Evolutionary conservation across 768 basidiomycete species (phyloP), one percentile per base, ranked within the genome.

Genomic region (Suillus variegatus): DNA sequence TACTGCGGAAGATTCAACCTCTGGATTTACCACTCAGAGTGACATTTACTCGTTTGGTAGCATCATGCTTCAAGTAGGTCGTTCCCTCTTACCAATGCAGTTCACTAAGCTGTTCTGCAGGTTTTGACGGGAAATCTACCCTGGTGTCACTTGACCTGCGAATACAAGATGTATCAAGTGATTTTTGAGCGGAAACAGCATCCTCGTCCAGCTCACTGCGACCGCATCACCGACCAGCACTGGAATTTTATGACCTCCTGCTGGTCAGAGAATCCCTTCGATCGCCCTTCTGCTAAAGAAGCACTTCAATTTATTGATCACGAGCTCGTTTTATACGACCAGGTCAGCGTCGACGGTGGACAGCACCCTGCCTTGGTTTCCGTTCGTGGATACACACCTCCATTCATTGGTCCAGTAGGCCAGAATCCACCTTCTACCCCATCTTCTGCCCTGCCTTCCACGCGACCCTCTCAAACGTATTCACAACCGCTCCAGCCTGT

Each of bases 31-130:
- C 1, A 25, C 47, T 49, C 69, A 18, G 25, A 80, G 74, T 62
- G 83, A 84, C 70, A 78, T 83, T 13, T 84, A 77, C 6, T 82
- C 82, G 0, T 81, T 80, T 65, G 81, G 81, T 6, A 78, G 80
- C 66, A 76, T 82, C 22, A 68, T 70, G 40, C 41, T 62, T 8
- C 65, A 65, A 61, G 65, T 54, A 79, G 16, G 41, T 57, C 5
- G 22, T 22, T 49, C 22, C 6, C 6, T 49, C 12, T 25, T 49
- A 5, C 0, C 32, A 32, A 13, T 13, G 47, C 13, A 49, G 13
- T 22, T 14, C 6, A 14, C 22, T 49, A 25, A 49, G 0, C 9
- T 10, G 6, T 13, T 22, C 22, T 25, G n/a, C 47, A 49, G 47
- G 47, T 49, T 49, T 14, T 49, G 2, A 49, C 47, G 2, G 47